Percentiles rank a stretch among this genome's conserved stretches.
These are phyloP conservation scores for Solanum hybrid DNA, from an alignment of 305 asterid species.

Conservation along the genomic window DNA sequence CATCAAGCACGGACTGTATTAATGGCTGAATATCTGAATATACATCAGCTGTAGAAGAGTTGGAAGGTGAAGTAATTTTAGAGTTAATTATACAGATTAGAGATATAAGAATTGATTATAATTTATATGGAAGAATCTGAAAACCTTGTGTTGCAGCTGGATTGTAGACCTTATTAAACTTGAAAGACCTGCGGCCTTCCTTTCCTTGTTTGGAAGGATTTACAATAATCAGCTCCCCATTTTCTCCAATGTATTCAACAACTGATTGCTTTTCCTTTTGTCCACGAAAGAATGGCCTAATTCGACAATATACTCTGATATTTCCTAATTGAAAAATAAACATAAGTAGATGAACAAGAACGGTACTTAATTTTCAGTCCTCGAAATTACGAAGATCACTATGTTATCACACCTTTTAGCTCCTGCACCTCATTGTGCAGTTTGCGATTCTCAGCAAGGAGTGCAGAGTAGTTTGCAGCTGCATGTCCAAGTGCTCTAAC, in stretches of 20 bases:
- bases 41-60: constrained; percentile 52
- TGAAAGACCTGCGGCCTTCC: constrained; percentile 74
- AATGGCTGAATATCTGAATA: constrained; percentile 73
- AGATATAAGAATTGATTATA: neutral
- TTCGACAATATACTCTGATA: constrained; percentile 82
- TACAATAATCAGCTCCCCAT: constrained; percentile 58
- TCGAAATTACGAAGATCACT: neutral
- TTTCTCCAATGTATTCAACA: constrained; percentile 65
- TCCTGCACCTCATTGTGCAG: constrained; percentile 87
- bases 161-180: constrained; percentile 72
- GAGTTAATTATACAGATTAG: neutral
- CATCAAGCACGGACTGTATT: constrained; percentile 86
- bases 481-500: constrained; percentile 50
- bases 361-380: neutral
- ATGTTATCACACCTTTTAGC: constrained; percentile 53
- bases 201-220: constrained; percentile 87
- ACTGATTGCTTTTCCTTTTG: constrained; percentile 66
- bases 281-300: constrained; percentile 75
- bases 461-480: constrained; percentile 45
- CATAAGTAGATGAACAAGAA: neutral
- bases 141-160: constrained; percentile 76
- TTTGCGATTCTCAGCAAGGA: constrained; percentile 72
- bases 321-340: constrained; percentile 43
- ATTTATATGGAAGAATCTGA: neutral
- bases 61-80: neutral